Evolutionary conservation across 345 rosid species (phyloP).

Genomic region (Eucalyptus polybractea): DNA sequence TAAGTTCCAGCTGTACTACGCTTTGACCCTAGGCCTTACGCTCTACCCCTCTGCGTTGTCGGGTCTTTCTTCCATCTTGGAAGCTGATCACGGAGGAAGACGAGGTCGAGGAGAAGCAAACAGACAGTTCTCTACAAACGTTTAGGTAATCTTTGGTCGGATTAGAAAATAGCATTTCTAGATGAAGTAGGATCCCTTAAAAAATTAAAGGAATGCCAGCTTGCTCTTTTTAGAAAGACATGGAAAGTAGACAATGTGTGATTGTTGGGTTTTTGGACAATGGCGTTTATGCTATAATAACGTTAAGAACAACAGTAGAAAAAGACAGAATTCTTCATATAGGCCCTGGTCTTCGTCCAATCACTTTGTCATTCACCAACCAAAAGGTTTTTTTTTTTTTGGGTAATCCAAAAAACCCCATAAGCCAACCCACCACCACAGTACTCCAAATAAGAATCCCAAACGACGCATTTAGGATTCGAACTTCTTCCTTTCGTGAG

Average conservation of each 20-base stretch:
- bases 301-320: background rate
- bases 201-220: background rate
- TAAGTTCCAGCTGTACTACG: background rate
- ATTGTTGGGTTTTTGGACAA: background rate
- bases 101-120: background rate
- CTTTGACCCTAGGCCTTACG: background rate
- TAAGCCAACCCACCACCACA: too few species aligned
- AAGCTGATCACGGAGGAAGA: background rate
- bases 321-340: background rate
- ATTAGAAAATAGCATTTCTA: background rate
- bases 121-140: background rate
- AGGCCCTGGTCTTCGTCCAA: background rate
- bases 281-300: background rate
- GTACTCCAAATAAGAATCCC: fast-evolving
- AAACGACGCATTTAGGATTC: too few species aligned
- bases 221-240: background rate
- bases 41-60: background rate
- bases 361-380: background rate
- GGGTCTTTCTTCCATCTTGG: background rate
- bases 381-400: background rate
- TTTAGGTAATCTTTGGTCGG: background rate
- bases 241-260: background rate
- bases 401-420: too few species aligned
- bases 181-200: background rate
- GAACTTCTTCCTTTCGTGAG: too few species aligned